phyloP scores from a whole-genome alignment of 2,329 filamentous ascomycete genomes.

The Aquanectria penicillioides region DNA sequence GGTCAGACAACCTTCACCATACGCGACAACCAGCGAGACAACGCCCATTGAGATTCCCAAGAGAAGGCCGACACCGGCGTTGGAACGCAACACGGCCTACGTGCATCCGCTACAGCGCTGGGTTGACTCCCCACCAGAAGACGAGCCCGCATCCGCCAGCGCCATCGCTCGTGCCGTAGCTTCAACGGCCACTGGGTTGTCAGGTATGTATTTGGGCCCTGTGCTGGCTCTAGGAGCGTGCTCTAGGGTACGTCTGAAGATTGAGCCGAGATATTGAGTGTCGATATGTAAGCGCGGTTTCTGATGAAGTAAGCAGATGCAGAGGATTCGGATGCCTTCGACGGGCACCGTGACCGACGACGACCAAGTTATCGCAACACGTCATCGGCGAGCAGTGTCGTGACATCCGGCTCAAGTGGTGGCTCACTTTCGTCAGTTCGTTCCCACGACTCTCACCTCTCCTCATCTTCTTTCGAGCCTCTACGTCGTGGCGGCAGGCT shows the following conservation, averaged over 20 bases:
- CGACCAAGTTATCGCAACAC: not conserved
- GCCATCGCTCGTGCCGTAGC: slow-evolving; percentile 40
- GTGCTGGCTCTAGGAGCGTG: too few species aligned
- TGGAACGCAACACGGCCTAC: not conserved
- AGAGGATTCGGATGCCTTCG: not conserved
- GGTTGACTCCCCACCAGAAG: slow-evolving; percentile 42
- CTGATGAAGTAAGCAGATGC: too few species aligned
- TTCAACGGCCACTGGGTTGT: not conserved
- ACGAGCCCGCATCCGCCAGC: slow-evolving; percentile 41
- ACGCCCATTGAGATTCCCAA: slow-evolving; percentile 64
- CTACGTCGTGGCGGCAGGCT: not conserved
- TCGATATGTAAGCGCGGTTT: too few species aligned
- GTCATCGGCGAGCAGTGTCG: slow-evolving; percentile 33
- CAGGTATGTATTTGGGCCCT: not conserved
- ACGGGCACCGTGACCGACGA: not conserved
- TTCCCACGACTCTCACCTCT: slow-evolving; percentile 5
- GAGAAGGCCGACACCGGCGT: slow-evolving; percentile 46
- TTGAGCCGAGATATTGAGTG: too few species aligned
- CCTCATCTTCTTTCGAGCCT: not conserved
- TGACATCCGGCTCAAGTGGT: slow-evolving; percentile 27
- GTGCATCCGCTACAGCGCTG: slow-evolving; percentile 38
- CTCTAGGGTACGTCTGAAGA: too few species aligned
- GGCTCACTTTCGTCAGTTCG: not conserved
- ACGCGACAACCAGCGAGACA: not conserved
- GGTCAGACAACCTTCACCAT: not conserved